A percentile compares a stretch with the other conserved stretches of the same genome.
phyloP scores from a whole-genome alignment of 805 yeast genomes.

The Hanseniaspora jakobsenii region DNA sequence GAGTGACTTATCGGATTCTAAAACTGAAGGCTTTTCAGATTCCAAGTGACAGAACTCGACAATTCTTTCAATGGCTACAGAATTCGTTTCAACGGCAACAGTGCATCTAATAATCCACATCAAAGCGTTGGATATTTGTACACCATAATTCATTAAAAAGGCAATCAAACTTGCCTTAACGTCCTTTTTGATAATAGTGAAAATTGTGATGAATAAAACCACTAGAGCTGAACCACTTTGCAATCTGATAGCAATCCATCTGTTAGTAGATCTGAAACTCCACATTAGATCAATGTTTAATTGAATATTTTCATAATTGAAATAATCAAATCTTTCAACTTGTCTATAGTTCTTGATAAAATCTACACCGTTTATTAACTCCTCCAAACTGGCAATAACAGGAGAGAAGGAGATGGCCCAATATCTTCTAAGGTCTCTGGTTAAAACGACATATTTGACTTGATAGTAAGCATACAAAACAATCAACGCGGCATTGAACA shows the following conservation, averaged over 20 bases:
- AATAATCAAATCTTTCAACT: slow-evolving; percentile 35
- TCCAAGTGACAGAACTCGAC: slow-evolving; percentile 56
- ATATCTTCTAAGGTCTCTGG: slow-evolving; percentile 63
- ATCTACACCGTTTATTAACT: slow-evolving; percentile 53
- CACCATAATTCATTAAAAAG: slow-evolving; percentile 51
- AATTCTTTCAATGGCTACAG: slow-evolving; percentile 61
- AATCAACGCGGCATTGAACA: slow-evolving; percentile 45
- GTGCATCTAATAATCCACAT: slow-evolving; percentile 50
- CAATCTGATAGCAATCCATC: slow-evolving; percentile 58
- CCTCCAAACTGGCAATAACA: slow-evolving; percentile 62
- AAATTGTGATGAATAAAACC: slow-evolving; percentile 44
- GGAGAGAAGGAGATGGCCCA: slow-evolving; percentile 60
- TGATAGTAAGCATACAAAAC: slow-evolving; percentile 33
- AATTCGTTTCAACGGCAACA: slow-evolving; percentile 54
- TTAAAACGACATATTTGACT: slow-evolving; percentile 52
- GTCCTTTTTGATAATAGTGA: slow-evolving; percentile 46
- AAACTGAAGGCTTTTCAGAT: slow-evolving; percentile 37
- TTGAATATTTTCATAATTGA: slow-evolving; percentile 40
- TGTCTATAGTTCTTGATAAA: slow-evolving; percentile 52
- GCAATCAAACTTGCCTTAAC: slow-evolving; percentile 56
- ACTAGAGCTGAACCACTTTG: slow-evolving; percentile 44
- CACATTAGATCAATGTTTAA: slow-evolving; percentile 56
- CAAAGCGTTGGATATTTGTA: slow-evolving; percentile 44
- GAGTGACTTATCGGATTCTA: slow-evolving; percentile 32
- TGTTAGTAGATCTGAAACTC: slow-evolving; percentile 51